Percentiles rank a stretch among this genome's conserved stretches.
phyloP scores from a whole-genome alignment of 2,329 filamentous ascomycete genomes.

The Dactylellina sp. region DNA sequence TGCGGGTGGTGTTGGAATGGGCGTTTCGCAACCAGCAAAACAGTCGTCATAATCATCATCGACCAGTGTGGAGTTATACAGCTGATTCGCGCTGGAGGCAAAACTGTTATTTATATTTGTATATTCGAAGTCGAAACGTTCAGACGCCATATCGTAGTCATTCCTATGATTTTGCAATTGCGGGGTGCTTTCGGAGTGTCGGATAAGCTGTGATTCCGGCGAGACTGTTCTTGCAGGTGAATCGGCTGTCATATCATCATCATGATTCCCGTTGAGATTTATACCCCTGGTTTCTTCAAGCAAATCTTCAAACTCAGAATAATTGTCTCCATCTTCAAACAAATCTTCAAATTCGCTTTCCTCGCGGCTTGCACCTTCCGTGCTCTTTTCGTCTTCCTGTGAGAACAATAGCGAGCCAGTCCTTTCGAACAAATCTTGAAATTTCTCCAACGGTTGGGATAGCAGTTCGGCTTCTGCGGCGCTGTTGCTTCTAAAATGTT shows the following conservation, averaged over 20 bases:
- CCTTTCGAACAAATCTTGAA: constrained; percentile 46
- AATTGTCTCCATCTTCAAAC: constrained; percentile 43
- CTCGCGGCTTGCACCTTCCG: constrained; percentile 11
- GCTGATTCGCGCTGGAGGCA: background rate
- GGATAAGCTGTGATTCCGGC: background rate
- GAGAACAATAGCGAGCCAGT: constrained; percentile 32
- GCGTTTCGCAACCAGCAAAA: constrained; percentile 10
- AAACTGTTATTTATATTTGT: constrained; percentile 30
- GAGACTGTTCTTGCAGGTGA: background rate
- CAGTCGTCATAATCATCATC: constrained; percentile 23
- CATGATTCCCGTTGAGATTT: background rate
- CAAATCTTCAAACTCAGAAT: constrained; percentile 55
- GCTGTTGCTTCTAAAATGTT: constrained; percentile 19
- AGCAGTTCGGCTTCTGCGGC: constrained; percentile 34
- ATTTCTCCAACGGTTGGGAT: constrained; percentile 39
- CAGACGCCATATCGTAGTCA: constrained; percentile 34
- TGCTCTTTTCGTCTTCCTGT: constrained; percentile 5
- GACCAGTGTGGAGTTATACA: background rate
- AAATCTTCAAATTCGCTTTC: constrained; percentile 47
- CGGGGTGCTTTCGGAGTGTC: background rate
- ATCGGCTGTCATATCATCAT: constrained; percentile 28
- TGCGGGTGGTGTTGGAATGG: background rate
- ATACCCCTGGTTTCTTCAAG: constrained; percentile 24
- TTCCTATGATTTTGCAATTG: background rate
- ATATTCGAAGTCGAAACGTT: constrained; percentile 19